Percentiles rank a stretch among this genome's conserved stretches.
phyloP scores from a whole-genome alignment of 331 rosid species.

The Spiraea crenata region DNA sequence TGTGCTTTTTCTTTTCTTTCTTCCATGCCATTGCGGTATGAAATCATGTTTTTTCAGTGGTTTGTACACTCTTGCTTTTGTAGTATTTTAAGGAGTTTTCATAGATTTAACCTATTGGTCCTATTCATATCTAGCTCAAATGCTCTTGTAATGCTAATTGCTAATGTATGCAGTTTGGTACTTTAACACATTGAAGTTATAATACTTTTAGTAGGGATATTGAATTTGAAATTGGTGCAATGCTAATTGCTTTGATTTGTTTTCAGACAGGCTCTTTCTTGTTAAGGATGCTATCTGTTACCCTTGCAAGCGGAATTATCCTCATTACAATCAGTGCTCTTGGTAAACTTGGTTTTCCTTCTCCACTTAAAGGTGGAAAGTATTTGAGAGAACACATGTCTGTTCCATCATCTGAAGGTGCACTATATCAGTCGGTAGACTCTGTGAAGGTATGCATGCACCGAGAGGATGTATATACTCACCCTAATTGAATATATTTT shows the following conservation, averaged over 20 bases:
- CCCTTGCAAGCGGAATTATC: conserved; percentile 68
- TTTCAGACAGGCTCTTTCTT: conserved; percentile 53
- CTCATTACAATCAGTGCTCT: conserved; percentile 58
- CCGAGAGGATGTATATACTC: not conserved
- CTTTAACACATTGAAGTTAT: too few relatives aligned
- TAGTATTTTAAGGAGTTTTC: not conserved
- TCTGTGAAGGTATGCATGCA: conserved; percentile 45
- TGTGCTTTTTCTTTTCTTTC: not conserved
- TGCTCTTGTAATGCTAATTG: too few relatives aligned
- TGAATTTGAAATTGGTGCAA: conserved; percentile 5
- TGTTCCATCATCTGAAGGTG: conserved; percentile 48
- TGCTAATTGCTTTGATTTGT: conserved; percentile 25
- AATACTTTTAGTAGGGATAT: not conserved
- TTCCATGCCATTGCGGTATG: not conserved
- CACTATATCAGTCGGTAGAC: conserved; percentile 40
- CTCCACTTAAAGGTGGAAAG: conserved; percentile 39
- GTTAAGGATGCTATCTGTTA: conserved; percentile 46
- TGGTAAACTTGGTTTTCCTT: conserved; percentile 52
- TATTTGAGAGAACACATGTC: conserved; percentile 34
- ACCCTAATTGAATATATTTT: not conserved
- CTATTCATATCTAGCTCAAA: too few relatives aligned
- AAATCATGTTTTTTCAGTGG: not conserved
- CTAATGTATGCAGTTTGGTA: too few relatives aligned
- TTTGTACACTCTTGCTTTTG: not conserved
- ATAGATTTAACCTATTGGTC: not conserved